These are phyloP conservation scores for Plasmodium gonderi DNA, from an alignment of 169 alveolate genomes.

Conservation along the genomic window DNA sequence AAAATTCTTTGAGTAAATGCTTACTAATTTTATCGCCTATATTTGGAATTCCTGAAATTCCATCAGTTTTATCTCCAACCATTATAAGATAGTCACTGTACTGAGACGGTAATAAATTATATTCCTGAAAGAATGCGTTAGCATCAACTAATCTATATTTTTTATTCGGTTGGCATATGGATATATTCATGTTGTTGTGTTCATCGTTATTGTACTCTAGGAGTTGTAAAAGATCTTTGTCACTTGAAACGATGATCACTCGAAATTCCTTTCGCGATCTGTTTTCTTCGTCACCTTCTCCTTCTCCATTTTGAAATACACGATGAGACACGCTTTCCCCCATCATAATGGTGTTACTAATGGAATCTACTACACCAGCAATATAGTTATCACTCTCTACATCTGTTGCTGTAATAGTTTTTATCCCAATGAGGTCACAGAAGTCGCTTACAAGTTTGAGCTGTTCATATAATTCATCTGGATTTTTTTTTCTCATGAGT, in stretches of 20 bases:
- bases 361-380: conserved; percentile 75
- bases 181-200: conserved; percentile 75
- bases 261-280: conserved; percentile 58
- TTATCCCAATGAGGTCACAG: conserved; percentile 83
- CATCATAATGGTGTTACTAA: conserved; percentile 44
- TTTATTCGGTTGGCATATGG: conserved; percentile 83
- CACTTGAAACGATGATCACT: conserved; percentile 81
- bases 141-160: conserved; percentile 82
- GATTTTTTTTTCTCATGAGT: conserved; percentile 76
- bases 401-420: conserved; percentile 75
- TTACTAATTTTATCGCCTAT: conserved; percentile 87
- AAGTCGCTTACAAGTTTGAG: conserved; percentile 81
- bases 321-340: background rate
- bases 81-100: conserved; percentile 83
- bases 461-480: conserved; percentile 81
- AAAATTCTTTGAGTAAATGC: conserved; percentile 76
- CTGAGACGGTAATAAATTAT: conserved; percentile 69
- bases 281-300: background rate
- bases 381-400: conserved; percentile 86
- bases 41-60: conserved; percentile 83
- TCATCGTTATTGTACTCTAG: conserved; percentile 76
- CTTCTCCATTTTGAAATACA: background rate
- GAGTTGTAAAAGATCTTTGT: conserved; percentile 83
- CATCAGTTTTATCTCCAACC: conserved; percentile 85
- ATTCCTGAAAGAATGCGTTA: conserved; percentile 76